Base-by-base conservation (phyloP, 257 asterid species). In the Solanum pennellii region DNA sequence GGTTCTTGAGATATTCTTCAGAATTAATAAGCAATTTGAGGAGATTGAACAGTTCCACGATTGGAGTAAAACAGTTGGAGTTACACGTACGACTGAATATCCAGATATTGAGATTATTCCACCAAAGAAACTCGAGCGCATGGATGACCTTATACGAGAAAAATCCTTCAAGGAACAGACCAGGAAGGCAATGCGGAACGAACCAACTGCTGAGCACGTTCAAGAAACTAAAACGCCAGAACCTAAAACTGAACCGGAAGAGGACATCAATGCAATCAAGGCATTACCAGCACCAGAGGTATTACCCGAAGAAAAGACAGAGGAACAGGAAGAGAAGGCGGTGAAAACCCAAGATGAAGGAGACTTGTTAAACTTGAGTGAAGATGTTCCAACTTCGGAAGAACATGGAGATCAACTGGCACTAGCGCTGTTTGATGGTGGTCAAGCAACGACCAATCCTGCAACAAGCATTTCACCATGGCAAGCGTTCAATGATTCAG, bases 231-330 rank as follows among this genome's bases (percentile, higher is more conserved):
- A 75, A 45, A 27, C 1, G 42, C 39, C 21, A 20, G 89, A 89
- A 71, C 72, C 45, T 12, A 87, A 92, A 86, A n/a, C 85, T 2
- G 94, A 91, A 71, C 93, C 94, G 6, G 95, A 91, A 71, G 91
- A 88, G 37, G 98, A 96, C 69, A 87, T 93, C 93, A 93, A 93
- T 68, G 87, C 91, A 1, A 90, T 93, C 49, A 94, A 94, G 88
- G 98, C 98, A 62, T 87, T 97, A 88, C 99, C 98, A n/a, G 92
- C 98, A 20, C 98, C 95, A 5, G 98, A 94, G 87, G 93, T 80
- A 37, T 23, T 90, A 6, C 60, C 84, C 5, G 83, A 88, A 49
- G 94, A 94, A 45, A 84, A 37, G 85, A 66, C 65, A 29, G 87
- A 60, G 44, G 82, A 29, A 10, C 88, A 87, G 82, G 88, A 89